Percentiles rank a stretch among this genome's conserved stretches.
Conservation (phyloP, 345 rosid species). For the Clarkia xantiana region DNA sequence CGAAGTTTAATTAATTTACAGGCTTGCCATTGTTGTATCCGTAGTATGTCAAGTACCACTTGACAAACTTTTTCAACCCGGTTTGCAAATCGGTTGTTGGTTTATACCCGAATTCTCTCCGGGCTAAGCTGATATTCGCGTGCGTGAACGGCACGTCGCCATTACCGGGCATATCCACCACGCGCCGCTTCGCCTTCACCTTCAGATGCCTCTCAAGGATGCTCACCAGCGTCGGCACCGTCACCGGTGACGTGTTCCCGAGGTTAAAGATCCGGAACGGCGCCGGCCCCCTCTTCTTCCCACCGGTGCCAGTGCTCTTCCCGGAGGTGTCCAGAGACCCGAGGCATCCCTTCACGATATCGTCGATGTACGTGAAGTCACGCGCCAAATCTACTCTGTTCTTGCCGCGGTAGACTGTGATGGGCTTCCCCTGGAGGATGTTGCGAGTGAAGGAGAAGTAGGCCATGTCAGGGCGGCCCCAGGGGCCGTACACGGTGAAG, state of each 20-base stretch:
- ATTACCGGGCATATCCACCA: conserved; percentile 24
- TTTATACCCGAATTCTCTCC: conserved; percentile 18
- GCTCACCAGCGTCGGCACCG: conserved; percentile 21
- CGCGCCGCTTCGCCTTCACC: conserved; percentile 19
- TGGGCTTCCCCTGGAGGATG: conserved; percentile 25
- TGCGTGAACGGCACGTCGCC: conserved; percentile 31
- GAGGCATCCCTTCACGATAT: conserved; percentile 23
- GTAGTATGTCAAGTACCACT: conserved; percentile 23
- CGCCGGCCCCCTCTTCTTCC: conserved; percentile 21
- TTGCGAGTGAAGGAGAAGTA: conserved; percentile 20
- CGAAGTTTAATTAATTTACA: conserved; percentile 7
- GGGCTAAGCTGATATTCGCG: conserved; percentile 20
- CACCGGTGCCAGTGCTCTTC: conserved; percentile 24
- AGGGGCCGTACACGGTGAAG: conserved; percentile 28
- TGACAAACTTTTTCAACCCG: conserved; percentile 23
- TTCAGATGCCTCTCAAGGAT: conserved; percentile 22
- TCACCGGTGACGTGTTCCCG: conserved; percentile 27
- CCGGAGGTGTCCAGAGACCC: conserved; percentile 22
- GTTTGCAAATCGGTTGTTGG: conserved; percentile 24
- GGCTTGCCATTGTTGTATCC: conserved; percentile 19
- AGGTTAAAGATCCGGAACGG: conserved; percentile 22
- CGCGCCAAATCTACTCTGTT: conserved; percentile 19
- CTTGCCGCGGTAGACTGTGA: conserved; percentile 24
- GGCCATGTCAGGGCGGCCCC: conserved; percentile 31
- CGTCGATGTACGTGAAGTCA: conserved; percentile 27